Evolutionary conservation across 495 filamentous ascomycete species (phyloP).

Genomic region (Penicillium silybi): DNA sequence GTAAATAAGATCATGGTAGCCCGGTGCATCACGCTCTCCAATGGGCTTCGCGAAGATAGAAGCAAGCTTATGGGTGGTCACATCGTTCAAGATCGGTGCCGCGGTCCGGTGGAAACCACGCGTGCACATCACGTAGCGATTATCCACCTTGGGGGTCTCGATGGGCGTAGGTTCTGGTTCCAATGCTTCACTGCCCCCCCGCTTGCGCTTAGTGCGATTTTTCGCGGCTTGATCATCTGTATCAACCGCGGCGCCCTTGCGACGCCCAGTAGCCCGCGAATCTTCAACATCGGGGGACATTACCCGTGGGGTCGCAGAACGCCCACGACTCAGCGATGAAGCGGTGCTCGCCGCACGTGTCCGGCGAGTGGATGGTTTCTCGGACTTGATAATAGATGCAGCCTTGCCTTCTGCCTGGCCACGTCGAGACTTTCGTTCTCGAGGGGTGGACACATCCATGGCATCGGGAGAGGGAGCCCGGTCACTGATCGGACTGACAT

Average conservation of each 20-base stretch:
- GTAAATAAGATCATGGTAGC: constrained; percentile 82
- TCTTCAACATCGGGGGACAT: constrained; percentile 44
- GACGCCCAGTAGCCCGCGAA: constrained; percentile 43
- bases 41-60: constrained; percentile 83
- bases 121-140: constrained; percentile 61
- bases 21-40: constrained; percentile 78
- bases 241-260: constrained; percentile 34
- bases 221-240: constrained; percentile 30
- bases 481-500: constrained; percentile 54
- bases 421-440: constrained; percentile 21
- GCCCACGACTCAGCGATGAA: constrained; percentile 55
- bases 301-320: constrained; percentile 55
- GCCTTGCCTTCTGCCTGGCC: constrained; percentile 20
- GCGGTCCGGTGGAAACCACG: constrained; percentile 76
- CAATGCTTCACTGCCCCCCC: constrained; percentile 32
- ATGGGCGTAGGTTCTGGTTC: constrained; percentile 29
- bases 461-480: constrained; percentile 40
- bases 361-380: constrained; percentile 30
- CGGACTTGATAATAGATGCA: constrained; percentile 29
- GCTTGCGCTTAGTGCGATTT: constrained; percentile 37
- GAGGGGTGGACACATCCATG: constrained; percentile 32
- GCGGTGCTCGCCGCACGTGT: constrained; percentile 50
- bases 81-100: constrained; percentile 77
- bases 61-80: constrained; percentile 78
- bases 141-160: constrained; percentile 34